phyloP scores from a whole-genome alignment of 139 green algal species.

The Chlorella vulgaris region DNA sequence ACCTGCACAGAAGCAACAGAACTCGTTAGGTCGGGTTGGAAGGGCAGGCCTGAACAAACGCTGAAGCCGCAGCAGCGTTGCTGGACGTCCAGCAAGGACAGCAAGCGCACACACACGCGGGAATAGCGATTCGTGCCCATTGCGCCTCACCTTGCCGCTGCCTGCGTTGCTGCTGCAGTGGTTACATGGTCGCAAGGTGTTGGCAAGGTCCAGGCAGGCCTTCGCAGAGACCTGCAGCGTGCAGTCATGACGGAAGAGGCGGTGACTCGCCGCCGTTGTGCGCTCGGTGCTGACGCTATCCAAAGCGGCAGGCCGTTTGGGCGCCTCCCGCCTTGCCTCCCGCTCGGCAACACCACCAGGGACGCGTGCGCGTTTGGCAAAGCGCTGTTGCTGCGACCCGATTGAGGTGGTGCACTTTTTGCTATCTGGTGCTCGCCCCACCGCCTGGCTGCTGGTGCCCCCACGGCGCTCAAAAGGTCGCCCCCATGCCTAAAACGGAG shows the following conservation, averaged over 20 bases:
- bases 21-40: background rate
- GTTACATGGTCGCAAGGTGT: background rate
- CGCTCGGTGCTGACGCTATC: background rate
- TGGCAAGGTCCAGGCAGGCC: background rate
- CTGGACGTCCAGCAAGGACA: background rate
- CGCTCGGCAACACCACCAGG: too few species aligned
- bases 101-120: too few species aligned
- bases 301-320: background rate
- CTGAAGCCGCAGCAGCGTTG: too few species aligned
- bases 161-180: background rate
- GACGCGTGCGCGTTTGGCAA: too few species aligned
- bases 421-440: too few species aligned
- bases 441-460: too few species aligned
- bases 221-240: background rate
- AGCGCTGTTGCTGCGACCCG: too few species aligned
- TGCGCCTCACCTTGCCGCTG: too few species aligned
- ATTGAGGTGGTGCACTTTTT: too few species aligned
- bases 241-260: background rate
- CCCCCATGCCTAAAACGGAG: too few species aligned
- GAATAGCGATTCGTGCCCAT: too few species aligned
- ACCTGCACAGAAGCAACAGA: background rate
- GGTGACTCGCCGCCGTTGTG: background rate
- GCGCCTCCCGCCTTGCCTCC: background rate
- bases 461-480: background rate
- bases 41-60: too few species aligned